Evolutionary conservation across 169 alveolate genomes (phyloP).

Genomic region (Plasmodium yoelii): DNA sequence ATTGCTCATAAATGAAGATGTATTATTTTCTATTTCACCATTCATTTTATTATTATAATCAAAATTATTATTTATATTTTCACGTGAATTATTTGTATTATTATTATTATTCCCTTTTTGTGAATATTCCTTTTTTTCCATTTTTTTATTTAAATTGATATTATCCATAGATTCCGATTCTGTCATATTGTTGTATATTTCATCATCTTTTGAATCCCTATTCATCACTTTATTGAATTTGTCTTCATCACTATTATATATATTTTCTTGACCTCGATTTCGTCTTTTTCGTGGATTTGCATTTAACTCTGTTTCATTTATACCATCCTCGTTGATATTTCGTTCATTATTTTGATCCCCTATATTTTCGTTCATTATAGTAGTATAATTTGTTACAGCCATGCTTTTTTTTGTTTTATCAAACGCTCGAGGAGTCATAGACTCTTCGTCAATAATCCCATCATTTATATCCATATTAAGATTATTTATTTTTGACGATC

Average conservation of each 20-base stretch:
- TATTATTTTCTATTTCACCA: not conserved
- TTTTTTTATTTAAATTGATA: not conserved
- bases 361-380: conserved; percentile 10
- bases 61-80: not conserved
- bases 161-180: not conserved
- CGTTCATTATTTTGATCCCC: not conserved
- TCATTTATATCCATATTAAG: conserved; percentile 18
- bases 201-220: not conserved
- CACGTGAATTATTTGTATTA: not conserved
- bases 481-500: conserved; percentile 12
- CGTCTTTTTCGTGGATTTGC: not conserved
- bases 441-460: conserved; percentile 67
- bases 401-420: conserved; percentile 75
- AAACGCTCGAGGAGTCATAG: conserved; percentile 63
- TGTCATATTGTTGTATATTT: not conserved
- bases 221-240: not conserved
- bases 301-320: conserved; percentile 4
- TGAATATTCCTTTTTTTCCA: not conserved
- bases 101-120: not conserved
- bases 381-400: conserved; percentile 30
- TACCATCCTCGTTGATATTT: not conserved
- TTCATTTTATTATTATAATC: not conserved
- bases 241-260: no score
- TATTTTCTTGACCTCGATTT: no score
- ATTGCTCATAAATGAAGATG: conserved; percentile 37